A percentile compares a stretch with the other conserved stretches of the same genome.
Evolutionary conservation across 768 basidiomycete species (phyloP).

Genomic region (Russula brevipes): DNA sequence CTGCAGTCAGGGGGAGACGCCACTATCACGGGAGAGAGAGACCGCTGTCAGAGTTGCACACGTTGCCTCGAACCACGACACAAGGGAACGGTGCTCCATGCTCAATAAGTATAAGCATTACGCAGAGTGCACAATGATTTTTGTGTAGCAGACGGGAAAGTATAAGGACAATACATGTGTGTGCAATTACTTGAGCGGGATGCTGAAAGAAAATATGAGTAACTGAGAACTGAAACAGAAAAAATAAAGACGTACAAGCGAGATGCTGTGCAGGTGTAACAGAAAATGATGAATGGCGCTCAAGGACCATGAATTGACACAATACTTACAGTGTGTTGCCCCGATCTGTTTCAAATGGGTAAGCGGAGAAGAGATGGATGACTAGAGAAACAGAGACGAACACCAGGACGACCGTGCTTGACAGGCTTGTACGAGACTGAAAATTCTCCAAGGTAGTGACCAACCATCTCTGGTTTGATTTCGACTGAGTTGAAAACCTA

Average conservation of each 20-base stretch:
- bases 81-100: neutral
- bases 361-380: constrained; percentile 2
- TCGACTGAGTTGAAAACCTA: constrained; percentile 94
- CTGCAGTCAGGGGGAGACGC: neutral
- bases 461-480: constrained; percentile 99
- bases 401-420: constrained; percentile 99
- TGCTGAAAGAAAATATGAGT: constrained; percentile 41
- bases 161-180: constrained; percentile 30
- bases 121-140: constrained; percentile 42
- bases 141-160: constrained; percentile 26
- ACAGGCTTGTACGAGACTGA: constrained; percentile 97
- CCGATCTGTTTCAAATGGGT: constrained; percentile 54
- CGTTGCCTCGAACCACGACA: neutral
- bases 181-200: constrained; percentile 87
- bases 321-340: constrained; percentile 80
- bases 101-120: constrained; percentile 11
- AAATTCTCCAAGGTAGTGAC: constrained; percentile 98
- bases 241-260: constrained; percentile 53
- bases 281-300: constrained; percentile 12
- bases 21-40: neutral
- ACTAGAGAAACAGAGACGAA: constrained; percentile 41
- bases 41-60: neutral
- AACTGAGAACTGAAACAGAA: neutral
- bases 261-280: constrained; percentile 46
- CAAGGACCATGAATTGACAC: neutral